Conservation (phyloP, 192 early-diverging fungal species). For the Radiomyces spectabilis region DNA sequence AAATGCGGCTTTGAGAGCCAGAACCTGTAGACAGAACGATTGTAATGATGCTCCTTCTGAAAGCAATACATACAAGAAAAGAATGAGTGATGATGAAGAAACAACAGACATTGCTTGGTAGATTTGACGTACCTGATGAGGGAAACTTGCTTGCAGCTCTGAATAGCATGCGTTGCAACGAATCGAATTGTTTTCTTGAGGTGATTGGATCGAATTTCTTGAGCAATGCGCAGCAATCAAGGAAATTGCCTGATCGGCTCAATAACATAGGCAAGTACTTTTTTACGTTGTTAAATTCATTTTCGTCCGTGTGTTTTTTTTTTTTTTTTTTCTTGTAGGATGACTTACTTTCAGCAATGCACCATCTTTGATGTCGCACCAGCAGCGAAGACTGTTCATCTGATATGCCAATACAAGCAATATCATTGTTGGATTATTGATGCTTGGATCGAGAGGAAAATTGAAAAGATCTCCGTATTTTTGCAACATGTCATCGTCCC, state of each 20-base stretch:
- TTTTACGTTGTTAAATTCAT: neutral
- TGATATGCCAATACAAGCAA: constrained; percentile 25
- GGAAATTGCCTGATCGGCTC: constrained; percentile 21
- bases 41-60: constrained; percentile 5
- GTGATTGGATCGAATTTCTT: constrained; percentile 9
- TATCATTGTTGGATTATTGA: constrained; percentile 12
- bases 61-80: neutral
- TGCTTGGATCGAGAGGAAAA: constrained; percentile 13
- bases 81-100: neutral
- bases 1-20: constrained; percentile 13
- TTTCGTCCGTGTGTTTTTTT: neutral
- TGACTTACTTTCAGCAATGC: constrained; percentile 28
- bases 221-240: constrained; percentile 34
- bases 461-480: constrained; percentile 11
- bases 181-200: constrained; percentile 31
- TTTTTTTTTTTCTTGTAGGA: neutral
- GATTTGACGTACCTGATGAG: constrained; percentile 3
- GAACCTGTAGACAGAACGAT: constrained; percentile 24
- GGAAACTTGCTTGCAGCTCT: constrained; percentile 27
- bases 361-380: constrained; percentile 34
- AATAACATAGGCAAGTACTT: constrained; percentile 35
- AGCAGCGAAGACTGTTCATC: constrained; percentile 35
- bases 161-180: constrained; percentile 28
- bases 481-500: constrained; percentile 11
- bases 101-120: neutral